Base-by-base conservation (phyloP, 768 basidiomycete genomes). In the Mycena amicta region DNA sequence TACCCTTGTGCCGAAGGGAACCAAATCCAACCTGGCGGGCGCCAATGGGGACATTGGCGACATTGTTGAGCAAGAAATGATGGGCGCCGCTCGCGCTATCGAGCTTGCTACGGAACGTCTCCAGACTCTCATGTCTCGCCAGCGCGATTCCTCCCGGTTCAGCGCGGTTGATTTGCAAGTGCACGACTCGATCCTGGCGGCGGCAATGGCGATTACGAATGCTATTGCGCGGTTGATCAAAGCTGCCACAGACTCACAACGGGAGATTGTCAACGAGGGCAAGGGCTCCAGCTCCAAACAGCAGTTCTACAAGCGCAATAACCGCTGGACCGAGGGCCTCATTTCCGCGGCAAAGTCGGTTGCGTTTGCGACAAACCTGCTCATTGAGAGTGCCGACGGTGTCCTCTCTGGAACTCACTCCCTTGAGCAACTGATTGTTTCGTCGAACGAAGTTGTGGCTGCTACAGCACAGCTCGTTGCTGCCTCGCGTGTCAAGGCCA, bases 251-350 rank as follows among this genome's bases (percentile, higher is more conserved):
- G 95, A 95, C 33, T 98, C 95, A 51, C 97, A 99, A 73, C 87
- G 98, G 72, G 97, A 99, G 77, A 99, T 99, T 55, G 97, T 98
- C 54, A 88, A 89, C 2, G 89, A 97, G 75, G 97, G 97, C 57
- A 92, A 86, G 71, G 97, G 97, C 6, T 92, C 95, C 20, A 94
- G 88, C 72, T 84, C 95, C 23, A 86, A 81, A 20, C 93, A 96
- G 72, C 96, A 98, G 68, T 99, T 99, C 83, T 99, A 98, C 84
- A 99, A 99, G 79, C 89, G 93, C 59, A 98, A 99, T 85, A 98
- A 98, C 74, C 85, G 97, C 59, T 99, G 97, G 97, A 99, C 97
- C 43, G 97, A 99, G 72, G 97, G 97, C 64, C 88, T 99, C 65
- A 95, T 98, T 67, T 96, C 94, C 31, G 97, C 97, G 31, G 97